phyloP scores from a whole-genome alignment of 169 alveolate genomes.

The Plasmodium vinckei region DNA sequence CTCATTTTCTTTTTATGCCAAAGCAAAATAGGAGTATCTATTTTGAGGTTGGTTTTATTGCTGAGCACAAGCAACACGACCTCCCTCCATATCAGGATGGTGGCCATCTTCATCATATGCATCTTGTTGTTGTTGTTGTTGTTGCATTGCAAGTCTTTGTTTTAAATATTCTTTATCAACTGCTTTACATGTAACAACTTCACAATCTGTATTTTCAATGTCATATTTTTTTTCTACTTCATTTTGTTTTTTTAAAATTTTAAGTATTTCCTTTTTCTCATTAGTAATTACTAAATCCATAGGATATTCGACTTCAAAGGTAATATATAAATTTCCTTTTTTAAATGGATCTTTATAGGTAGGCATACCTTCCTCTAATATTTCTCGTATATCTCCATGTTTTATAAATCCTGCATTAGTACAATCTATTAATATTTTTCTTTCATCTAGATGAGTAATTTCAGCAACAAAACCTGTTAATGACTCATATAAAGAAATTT shows the following conservation, averaged over 20 bases:
- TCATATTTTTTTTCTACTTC: slow-evolving; percentile 59
- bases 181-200: slow-evolving; percentile 45
- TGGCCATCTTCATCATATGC: slow-evolving; percentile 66
- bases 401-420: slow-evolving; percentile 59
- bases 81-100: slow-evolving; percentile 75
- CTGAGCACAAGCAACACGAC: slow-evolving; percentile 69
- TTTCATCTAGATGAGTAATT: slow-evolving; percentile 96
- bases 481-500: slow-evolving; percentile 94
- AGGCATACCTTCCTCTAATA: slow-evolving; percentile 97
- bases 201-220: slow-evolving; percentile 61
- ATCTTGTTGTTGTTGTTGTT: slow-evolving; percentile 71
- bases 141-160: slow-evolving; percentile 45
- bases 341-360: slow-evolving; percentile 93
- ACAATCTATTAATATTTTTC: slow-evolving; percentile 73
- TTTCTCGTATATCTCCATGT: slow-evolving; percentile 90
- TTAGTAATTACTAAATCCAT: slow-evolving; percentile 82
- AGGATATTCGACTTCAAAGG: slow-evolving; percentile 96
- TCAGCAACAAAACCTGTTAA: slow-evolving; percentile 94
- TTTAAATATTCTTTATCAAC: slow-evolving; percentile 56
- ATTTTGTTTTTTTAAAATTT: slow-evolving; percentile 53
- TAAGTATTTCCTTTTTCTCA: slow-evolving; percentile 78
- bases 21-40: too few species aligned
- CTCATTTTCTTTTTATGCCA: too few species aligned
- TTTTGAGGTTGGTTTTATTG: not conserved
- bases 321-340: slow-evolving; percentile 95